A percentile compares a stretch with the other conserved stretches of the same genome.
phyloP scores from a whole-genome alignment of 257 asterid genomes.

The Eustoma russellianum region DNA sequence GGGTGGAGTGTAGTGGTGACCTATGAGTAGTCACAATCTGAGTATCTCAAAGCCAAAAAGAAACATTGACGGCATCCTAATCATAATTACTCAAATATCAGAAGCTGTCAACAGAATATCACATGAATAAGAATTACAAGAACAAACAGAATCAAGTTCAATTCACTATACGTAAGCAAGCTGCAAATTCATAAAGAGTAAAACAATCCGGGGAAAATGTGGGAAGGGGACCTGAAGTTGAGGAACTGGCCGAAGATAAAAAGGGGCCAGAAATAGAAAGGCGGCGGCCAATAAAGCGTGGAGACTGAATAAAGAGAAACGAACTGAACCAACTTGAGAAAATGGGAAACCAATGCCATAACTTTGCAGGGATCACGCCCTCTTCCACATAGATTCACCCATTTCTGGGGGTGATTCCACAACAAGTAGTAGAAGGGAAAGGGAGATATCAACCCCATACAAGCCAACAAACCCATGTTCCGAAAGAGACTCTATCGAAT shows the following conservation, averaged over 20 bases:
- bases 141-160: no score
- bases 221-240: conserved; percentile 56
- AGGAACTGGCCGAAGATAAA: conserved; percentile 77
- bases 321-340: conserved; percentile 62
- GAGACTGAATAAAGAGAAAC: conserved; percentile 57
- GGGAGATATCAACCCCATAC: conserved; percentile 69
- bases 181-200: no score
- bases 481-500: no score
- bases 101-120: no score
- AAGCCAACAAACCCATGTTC: conserved; percentile 59
- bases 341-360: conserved; percentile 72
- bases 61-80: no score
- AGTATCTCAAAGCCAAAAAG: no score
- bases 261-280: conserved; percentile 78
- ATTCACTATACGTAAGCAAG: no score
- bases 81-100: no score
- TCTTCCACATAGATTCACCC: conserved; percentile 79
- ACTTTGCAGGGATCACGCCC: conserved; percentile 60
- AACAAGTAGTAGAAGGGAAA: conserved; percentile 80
- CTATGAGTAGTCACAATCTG: no score
- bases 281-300: conserved; percentile 86
- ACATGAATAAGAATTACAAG: no score
- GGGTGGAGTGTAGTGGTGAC: no score
- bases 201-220: background rate
- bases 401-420: conserved; percentile 71